Conservation (phyloP, 345 rosid genomes). For the Kernera saxatilis region DNA sequence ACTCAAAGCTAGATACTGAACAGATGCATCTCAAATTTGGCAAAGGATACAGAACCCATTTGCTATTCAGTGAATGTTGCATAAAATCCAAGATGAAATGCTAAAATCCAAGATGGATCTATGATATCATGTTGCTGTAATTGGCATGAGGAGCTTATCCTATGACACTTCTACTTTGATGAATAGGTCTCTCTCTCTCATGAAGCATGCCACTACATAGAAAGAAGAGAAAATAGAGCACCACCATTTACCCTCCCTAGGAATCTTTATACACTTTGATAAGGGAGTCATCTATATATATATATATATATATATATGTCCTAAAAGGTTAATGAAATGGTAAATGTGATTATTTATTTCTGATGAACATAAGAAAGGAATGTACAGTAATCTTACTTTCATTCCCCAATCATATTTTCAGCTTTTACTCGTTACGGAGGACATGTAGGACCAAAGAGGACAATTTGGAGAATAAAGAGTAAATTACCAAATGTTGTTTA, state of each 20-base stretch:
- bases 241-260: constrained; percentile 24
- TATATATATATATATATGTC: not conserved
- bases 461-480: constrained; percentile 8
- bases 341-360: not conserved
- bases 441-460: constrained; percentile 20
- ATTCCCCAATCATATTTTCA: constrained; percentile 18
- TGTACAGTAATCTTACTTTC: not conserved
- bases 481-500: constrained; percentile 7
- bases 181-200: constrained; percentile 7
- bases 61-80: not conserved
- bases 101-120: not conserved
- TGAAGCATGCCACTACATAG: constrained; percentile 28
- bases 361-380: not conserved
- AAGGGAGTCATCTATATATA: not conserved
- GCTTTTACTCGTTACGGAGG: constrained; percentile 9
- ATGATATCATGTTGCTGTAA: not conserved
- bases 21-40: not conserved
- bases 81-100: not conserved
- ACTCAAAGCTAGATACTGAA: not conserved
- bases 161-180: constrained; percentile 5
- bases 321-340: not conserved
- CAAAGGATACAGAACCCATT: not conserved
- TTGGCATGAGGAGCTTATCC: not conserved
- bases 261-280: constrained; percentile 4
- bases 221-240: constrained; percentile 22